Conservation (phyloP, 2,329 filamentous ascomycete species). For the Cucurbitaria berberidis region DNA sequence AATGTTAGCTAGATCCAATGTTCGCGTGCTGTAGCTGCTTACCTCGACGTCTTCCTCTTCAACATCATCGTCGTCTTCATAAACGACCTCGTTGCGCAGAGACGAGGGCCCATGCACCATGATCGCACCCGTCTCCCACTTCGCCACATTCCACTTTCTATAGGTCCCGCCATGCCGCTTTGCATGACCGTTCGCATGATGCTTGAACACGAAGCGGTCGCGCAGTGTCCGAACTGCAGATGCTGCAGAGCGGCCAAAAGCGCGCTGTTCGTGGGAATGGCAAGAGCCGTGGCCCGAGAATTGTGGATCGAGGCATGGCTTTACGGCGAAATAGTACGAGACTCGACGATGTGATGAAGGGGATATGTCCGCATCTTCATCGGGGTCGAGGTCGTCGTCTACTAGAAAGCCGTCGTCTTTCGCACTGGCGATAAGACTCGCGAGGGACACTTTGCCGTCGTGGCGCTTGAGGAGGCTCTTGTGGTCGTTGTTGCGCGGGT, state of each 20-base stretch:
- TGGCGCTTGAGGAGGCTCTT: not conserved
- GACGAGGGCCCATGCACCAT: constrained; percentile 4
- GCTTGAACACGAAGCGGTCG: not conserved
- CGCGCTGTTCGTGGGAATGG: not conserved
- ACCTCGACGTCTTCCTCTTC: not conserved
- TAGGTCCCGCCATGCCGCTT: too few species aligned
- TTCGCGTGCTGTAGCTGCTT: not conserved
- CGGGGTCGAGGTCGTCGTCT: not conserved
- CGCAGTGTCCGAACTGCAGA: not conserved
- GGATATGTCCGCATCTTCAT: not conserved
- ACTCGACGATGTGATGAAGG: not conserved
- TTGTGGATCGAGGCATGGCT: constrained; percentile 5
- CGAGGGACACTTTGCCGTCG: not conserved
- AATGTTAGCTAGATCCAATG: not conserved
- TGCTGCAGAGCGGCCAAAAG: not conserved
- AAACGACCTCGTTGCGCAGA: not conserved
- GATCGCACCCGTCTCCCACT: not conserved
- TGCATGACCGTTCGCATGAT: not conserved
- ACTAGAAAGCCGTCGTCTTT: not conserved
- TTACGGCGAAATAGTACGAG: not conserved
- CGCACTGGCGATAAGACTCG: not conserved
- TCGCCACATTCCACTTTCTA: not conserved
- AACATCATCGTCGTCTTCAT: not conserved
- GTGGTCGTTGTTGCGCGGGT: not conserved
- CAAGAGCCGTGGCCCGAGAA: constrained; percentile 1